Evolutionary conservation across 2,329 filamentous ascomycete genomes (phyloP).

Genomic region (Geosmithia morbida): DNA sequence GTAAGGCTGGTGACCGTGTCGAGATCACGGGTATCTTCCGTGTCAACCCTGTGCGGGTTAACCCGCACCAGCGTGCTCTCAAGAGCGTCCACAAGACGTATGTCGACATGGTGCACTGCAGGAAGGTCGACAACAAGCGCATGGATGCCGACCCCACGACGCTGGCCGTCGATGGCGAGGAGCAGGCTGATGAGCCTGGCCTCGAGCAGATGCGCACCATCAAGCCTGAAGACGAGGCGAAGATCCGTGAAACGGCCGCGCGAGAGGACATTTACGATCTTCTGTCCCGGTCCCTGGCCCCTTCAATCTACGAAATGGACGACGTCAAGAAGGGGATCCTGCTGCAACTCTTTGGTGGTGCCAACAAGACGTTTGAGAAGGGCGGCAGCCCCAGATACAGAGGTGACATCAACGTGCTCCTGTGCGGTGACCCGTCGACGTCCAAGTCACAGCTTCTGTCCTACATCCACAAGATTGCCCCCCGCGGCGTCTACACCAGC

Average conservation of each 20-base stretch:
- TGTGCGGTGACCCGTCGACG: constrained; percentile 94
- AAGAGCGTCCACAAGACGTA: constrained; percentile 98
- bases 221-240: constrained; percentile 72
- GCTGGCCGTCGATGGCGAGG: constrained; percentile 64
- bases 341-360: constrained; percentile 90
- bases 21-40: constrained; percentile 96
- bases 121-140: constrained; percentile 91
- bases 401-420: constrained; percentile 92
- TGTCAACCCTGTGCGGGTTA: constrained; percentile 83
- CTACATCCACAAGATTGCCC: constrained; percentile 96
- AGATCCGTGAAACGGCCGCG: constrained; percentile 67
- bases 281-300: constrained; percentile 76
- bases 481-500: constrained; percentile 70
- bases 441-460: constrained; percentile 88
- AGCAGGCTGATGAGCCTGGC: constrained; percentile 48
- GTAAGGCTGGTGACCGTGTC: constrained; percentile 93
- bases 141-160: constrained; percentile 86
- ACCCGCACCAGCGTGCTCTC: constrained; percentile 80
- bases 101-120: constrained; percentile 86
- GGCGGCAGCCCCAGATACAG: constrained; percentile 90
- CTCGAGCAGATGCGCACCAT: constrained; percentile 77
- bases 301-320: constrained; percentile 94
- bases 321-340: constrained; percentile 98
- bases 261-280: constrained; percentile 87
- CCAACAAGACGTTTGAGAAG: constrained; percentile 96